Evolutionary conservation across 2,329 filamentous ascomycete species (phyloP), one percentile per base, ranked within the genome.

Genomic region (Cladosporium sp.): DNA sequence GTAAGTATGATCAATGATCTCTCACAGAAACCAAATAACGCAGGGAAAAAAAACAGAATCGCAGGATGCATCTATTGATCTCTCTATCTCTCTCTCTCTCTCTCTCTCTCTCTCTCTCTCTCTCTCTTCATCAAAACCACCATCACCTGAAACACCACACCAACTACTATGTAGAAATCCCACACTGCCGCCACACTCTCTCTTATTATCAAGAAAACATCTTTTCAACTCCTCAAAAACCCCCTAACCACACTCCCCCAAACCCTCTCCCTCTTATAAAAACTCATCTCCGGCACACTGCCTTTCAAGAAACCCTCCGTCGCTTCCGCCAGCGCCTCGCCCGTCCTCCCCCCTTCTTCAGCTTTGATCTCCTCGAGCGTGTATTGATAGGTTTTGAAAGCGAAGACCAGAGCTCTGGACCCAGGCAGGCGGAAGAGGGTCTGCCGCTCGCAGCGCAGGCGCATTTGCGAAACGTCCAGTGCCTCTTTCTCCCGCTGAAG

Each of bases 321-420:
- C 2, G 84, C 84, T 35, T 70, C 62, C 0, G 79, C 81, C 53
- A 87, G 65, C 7, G 77, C 77, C 64, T 80, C 77, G 0, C 78
- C 83, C 66, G 67, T 68, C 0, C 83, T 83, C 13, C 17, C 22
- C 3, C 40, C 40, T 8, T 32, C 28, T 59, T 86, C 83, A 4
- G 77, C 76, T 64, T 81, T 83, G 45, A 87, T 71, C 51, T 83
- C 75, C 37, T 64, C 63, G 7, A 87, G 67, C 1, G 77, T 76
- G 68, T 87, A 86, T 58, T 78, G 71, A 68, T 85, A 87, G 15
- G 84, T 87, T 69, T 86, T 84, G 68, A 86, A 83, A 0, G 75
- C 77, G 70, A 87, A 87, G 0, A 86, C 76, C 19, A 87, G 50
- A 7, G 82, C 83, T 53, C 75, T 73, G 0, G 76, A 80, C 48